Percentiles rank a stretch among this genome's conserved stretches.
phyloP scores from a whole-genome alignment of 2,329 filamentous ascomycete species.

The Scortechinia acanthostroma region DNA sequence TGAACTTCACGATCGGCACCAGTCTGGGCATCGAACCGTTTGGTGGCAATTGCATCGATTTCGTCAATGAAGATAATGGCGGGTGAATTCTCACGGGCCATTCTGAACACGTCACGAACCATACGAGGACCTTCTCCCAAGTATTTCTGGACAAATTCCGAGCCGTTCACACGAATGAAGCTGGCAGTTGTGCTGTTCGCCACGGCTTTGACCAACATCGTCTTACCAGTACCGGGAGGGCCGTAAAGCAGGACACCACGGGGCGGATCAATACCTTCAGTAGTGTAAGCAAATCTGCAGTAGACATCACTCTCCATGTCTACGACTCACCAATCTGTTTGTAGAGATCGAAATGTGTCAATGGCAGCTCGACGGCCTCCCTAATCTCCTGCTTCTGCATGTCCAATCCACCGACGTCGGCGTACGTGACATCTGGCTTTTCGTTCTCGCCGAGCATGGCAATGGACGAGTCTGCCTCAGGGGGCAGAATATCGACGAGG shows the following conservation, averaged over 20 bases:
- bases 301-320: not conserved
- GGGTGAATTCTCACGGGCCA: constrained; percentile 96
- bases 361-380: constrained; percentile 90
- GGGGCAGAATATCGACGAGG: constrained; percentile 95
- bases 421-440: constrained; percentile 97
- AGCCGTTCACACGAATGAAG: constrained; percentile 96
- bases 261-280: constrained; percentile 80
- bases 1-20: constrained; percentile 97
- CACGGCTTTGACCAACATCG: constrained; percentile 95
- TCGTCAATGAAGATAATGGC: constrained; percentile 99
- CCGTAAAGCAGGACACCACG: constrained; percentile 94
- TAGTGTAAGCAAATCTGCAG: too few relatives aligned
- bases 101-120: constrained; percentile 97
- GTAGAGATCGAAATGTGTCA: constrained; percentile 97
- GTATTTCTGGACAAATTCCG: constrained; percentile 98
- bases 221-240: constrained; percentile 86
- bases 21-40: constrained; percentile 97
- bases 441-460: constrained; percentile 94
- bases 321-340: constrained; percentile 66
- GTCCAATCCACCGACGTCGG: constrained; percentile 91
- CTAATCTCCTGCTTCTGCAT: constrained; percentile 99
- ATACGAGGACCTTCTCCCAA: constrained; percentile 95
- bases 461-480: constrained; percentile 96
- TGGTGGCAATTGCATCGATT: constrained; percentile 96
- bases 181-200: constrained; percentile 96